Percentiles rank a stretch among this genome's conserved stretches.
Evolutionary conservation across 306 rosid genomes (phyloP).

Genomic region (Vachellia collinsii): DNA sequence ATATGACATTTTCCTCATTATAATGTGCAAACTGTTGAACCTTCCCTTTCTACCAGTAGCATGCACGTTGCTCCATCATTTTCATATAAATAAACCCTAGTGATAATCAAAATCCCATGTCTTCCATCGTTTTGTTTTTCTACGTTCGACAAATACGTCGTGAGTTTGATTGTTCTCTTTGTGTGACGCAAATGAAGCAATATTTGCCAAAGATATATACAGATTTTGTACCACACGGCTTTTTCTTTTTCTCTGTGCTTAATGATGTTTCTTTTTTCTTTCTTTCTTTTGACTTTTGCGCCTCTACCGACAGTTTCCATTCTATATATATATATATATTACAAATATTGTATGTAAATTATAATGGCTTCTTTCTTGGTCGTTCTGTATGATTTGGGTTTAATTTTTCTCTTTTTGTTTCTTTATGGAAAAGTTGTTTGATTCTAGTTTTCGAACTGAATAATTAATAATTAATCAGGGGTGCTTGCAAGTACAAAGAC

Average conservation of each 20-base stretch:
- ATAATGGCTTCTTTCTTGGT: not conserved
- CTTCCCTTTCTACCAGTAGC: conserved; percentile 4
- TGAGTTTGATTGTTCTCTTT: not conserved
- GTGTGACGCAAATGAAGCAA: not conserved
- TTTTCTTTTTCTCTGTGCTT: not conserved
- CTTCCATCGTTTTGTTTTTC: not conserved
- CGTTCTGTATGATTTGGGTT: not conserved
- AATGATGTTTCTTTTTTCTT: not conserved
- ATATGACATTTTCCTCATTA: conserved; percentile 36
- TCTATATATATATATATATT: not conserved
- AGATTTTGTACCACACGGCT: conserved; percentile 37
- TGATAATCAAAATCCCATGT: not conserved
- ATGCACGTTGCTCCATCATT: conserved; percentile 44
- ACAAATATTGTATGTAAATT: not conserved
- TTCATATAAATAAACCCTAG: conserved; percentile 34
- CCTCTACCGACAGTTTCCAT: conserved; percentile 11
- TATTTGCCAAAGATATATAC: not conserved
- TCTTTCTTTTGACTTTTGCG: not conserved
- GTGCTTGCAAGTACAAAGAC: conserved; percentile 32
- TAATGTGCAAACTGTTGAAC: conserved; percentile 20
- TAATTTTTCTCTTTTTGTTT: not conserved
- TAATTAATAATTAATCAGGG: not conserved
- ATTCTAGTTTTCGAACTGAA: conserved; percentile 13
- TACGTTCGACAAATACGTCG: not conserved
- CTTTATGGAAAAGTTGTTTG: not conserved